These are phyloP conservation scores for Cyclotella kingstonii DNA, from an alignment of 108 stramenopile species.

Conservation along the genomic window DNA sequence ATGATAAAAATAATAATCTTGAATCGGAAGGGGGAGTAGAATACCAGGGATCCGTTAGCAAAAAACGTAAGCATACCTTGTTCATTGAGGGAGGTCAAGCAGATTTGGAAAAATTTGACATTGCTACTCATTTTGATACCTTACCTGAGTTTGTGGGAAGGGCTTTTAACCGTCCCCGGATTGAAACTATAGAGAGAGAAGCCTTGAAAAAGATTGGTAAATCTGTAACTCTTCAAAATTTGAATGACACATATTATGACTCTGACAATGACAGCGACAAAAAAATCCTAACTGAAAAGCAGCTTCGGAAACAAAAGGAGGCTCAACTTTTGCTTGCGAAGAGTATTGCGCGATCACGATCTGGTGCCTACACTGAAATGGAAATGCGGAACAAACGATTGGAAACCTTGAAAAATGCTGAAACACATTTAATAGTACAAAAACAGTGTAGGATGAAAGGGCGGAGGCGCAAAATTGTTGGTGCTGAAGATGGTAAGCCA, in stretches of 20 bases:
- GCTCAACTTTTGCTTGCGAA: constrained; percentile 43
- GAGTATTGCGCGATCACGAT: constrained; percentile 61
- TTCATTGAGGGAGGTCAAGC: constrained; percentile 64
- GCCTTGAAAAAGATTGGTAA: constrained; percentile 44
- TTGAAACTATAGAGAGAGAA: constrained; percentile 22
- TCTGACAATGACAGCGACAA: constrained; percentile 34
- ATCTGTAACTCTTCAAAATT: constrained; percentile 12
- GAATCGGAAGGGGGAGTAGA: not conserved
- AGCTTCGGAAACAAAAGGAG: constrained; percentile 40
- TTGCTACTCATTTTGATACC: constrained; percentile 87
- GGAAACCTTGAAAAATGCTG: constrained; percentile 59
- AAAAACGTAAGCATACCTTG: constrained; percentile 69
- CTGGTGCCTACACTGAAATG: constrained; percentile 82
- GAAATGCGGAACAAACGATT: constrained; percentile 65
- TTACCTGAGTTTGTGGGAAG: constrained; percentile 81
- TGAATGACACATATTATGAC: constrained; percentile 31
- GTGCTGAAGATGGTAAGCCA: constrained; percentile 60
- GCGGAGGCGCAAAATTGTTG: constrained; percentile 51
- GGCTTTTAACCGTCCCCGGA: constrained; percentile 81
- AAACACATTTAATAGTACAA: constrained; percentile 80
- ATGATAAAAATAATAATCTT: constrained; percentile 17
- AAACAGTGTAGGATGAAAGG: constrained; percentile 83
- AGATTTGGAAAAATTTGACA: constrained; percentile 75
- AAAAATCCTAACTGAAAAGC: constrained; percentile 25
- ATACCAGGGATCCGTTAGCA: constrained; percentile 3